phyloP scores from a whole-genome alignment of 75 land plant species.

The Adiantum capillusveneris region DNA sequence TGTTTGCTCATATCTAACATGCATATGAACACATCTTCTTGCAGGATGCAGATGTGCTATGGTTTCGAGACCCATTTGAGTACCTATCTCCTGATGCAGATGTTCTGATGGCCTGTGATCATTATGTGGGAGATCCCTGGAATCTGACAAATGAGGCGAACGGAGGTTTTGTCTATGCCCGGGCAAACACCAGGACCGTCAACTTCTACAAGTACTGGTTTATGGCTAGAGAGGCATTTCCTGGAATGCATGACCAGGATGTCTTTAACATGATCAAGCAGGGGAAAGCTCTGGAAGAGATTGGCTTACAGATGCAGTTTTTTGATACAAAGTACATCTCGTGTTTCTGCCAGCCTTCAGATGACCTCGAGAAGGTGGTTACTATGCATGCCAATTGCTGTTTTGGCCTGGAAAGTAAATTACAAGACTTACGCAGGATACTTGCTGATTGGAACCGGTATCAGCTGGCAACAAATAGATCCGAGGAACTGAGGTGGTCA shows the following conservation, averaged over 20 bases:
- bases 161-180: constrained; percentile 62
- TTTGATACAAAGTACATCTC: constrained; percentile 48
- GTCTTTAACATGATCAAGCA: constrained; percentile 44
- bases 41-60: constrained; percentile 82
- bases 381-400: constrained; percentile 77
- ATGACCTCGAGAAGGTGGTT: constrained; percentile 20
- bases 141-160: constrained; percentile 45
- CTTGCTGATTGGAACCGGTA: constrained; percentile 31
- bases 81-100: constrained; percentile 22
- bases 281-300: constrained; percentile 12
- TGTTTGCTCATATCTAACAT: no score
- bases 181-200: constrained; percentile 52
- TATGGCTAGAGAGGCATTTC: constrained; percentile 16
- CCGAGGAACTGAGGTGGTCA: no score
- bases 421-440: constrained; percentile 27
- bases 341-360: constrained; percentile 39
- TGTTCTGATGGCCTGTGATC: constrained; percentile 45
- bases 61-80: constrained; percentile 77
- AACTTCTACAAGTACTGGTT: constrained; percentile 57
- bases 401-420: constrained; percentile 27
- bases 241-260: constrained; percentile 53
- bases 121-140: constrained; percentile 24
- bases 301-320: constrained; percentile 34
- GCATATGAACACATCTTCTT: no score
- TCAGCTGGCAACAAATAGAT: no score